Conservation (phyloP, 352 stramenopile genomes). For the Globisporangium barbulae region DNA sequence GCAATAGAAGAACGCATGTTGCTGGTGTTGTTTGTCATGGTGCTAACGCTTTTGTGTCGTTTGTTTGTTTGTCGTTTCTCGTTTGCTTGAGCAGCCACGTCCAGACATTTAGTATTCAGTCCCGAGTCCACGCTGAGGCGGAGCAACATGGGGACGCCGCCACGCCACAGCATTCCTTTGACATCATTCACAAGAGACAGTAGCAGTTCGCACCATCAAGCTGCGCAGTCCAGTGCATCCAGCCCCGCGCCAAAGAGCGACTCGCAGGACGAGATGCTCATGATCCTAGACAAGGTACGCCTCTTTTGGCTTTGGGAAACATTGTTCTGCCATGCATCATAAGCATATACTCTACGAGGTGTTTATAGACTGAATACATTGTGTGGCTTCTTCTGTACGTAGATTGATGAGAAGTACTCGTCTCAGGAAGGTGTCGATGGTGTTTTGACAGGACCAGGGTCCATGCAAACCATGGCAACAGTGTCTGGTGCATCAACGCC, state of each 20-base stretch:
- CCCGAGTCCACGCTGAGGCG: conserved; percentile 19
- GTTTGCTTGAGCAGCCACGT: conserved; percentile 19
- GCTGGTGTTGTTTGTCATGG: not conserved
- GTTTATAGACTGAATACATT: not conserved
- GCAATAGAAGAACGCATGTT: not conserved
- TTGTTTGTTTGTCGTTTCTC: not conserved
- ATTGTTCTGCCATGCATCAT: not conserved
- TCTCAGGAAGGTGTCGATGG: conserved; percentile 23
- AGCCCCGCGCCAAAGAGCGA: conserved; percentile 21
- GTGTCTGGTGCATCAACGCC: not conserved
- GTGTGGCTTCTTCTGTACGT: not conserved
- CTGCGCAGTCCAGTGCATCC: not conserved
- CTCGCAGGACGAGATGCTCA: conserved; percentile 57
- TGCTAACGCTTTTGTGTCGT: too few relatives aligned
- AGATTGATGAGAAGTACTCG: conserved; percentile 61
- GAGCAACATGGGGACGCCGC: conserved; percentile 9
- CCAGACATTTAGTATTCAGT: conserved; percentile 54
- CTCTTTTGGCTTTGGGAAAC: not conserved
- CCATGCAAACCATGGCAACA: not conserved
- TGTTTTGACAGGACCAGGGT: not conserved
- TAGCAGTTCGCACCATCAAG: not conserved
- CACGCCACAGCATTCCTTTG: not conserved
- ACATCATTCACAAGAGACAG: not conserved
- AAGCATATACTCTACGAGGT: too few relatives aligned
- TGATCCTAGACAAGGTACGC: conserved; percentile 47